Evolutionary conservation across 345 rosid genomes (phyloP).

Genomic region (Aquilaria yunnanensis): DNA sequence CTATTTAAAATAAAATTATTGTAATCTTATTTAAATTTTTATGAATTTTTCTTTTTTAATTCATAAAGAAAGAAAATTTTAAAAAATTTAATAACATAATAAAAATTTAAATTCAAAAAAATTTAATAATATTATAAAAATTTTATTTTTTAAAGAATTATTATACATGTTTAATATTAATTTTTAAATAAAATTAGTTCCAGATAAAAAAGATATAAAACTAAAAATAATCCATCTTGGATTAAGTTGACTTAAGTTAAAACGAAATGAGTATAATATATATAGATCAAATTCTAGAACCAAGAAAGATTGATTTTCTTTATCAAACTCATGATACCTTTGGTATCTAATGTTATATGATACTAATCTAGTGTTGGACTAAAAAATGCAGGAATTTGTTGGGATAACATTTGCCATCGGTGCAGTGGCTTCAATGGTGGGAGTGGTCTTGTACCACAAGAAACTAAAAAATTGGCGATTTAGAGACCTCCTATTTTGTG

Average conservation of each 20-base stretch:
- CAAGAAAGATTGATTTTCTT: neutral
- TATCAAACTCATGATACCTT: neutral
- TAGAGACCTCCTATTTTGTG: conserved; percentile 47
- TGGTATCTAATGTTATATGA: neutral
- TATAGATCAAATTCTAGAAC: too few species aligned
- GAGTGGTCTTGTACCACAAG: conserved; percentile 77
- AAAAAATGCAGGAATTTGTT: conserved; percentile 50
- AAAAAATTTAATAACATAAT: conserved; percentile 34
- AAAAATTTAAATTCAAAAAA: too few species aligned
- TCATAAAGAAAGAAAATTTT: conserved; percentile 25
- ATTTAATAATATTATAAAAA: too few species aligned
- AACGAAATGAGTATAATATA: too few species aligned
- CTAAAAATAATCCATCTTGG: too few species aligned
- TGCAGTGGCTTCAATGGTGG: conserved; percentile 68
- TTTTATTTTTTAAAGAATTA: neutral
- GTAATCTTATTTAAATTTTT: too few species aligned
- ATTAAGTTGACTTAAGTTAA: too few species aligned
- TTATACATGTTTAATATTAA: neutral
- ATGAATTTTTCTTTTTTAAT: too few species aligned
- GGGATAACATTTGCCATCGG: conserved; percentile 64
- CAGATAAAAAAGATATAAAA: too few species aligned
- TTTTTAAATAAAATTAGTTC: too few species aligned
- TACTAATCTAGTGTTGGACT: neutral
- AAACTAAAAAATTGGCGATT: conserved; percentile 54
- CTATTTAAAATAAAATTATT: too few species aligned